Base-by-base conservation (phyloP, 148 eudicot species). In the Fagopyrum tataricum region DNA sequence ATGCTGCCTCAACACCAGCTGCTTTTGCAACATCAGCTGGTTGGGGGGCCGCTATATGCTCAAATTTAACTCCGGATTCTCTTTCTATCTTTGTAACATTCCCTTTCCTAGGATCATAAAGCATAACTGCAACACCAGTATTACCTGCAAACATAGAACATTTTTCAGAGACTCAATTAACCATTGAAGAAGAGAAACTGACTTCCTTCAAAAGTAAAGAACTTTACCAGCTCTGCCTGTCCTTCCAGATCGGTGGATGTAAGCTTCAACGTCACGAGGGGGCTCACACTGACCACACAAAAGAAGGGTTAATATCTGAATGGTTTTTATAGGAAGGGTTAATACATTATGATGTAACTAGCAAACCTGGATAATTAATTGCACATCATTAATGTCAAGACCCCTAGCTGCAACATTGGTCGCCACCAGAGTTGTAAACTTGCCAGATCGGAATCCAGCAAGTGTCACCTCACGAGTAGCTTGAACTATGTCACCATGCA, bases 211-310 rank as follows among this genome's bases (percentile, higher is more conserved):
- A 64, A 3, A 64, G 6, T 13, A 15, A 64, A 2, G 37, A 43
- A 40, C 68, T 62, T 78, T 73, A 92, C 99, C 99, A 23, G 97
- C 99, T 83, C 99, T 90, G 44, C 99, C 99, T 10, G 99, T 95
- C 59, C 99, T 84, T 70, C 99, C 99, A 75, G 99, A 91, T 40
- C 99, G 97, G 84, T 95, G 99, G 76, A 95, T 95, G 78, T 95
- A 95, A 23, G 86, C 99, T 85, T 95, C 99, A 68, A 92, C 96
- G 84, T 92, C 97, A 73, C 94, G 94, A n/a, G 99, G 98, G 53
- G 98, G 97, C 76, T 94, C 98, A 77, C 97, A 88, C 96, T 90
- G 71, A 74, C 14, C 51, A 51, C 31, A 59, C 12, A 37, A 75
- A 20, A 12, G 75, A 43, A 70, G 37, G 10, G 75, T 43, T 20